A percentile compares a stretch with the other conserved stretches of the same genome.
Evolutionary conservation across 2,329 filamentous ascomycete species (phyloP).

Genomic region (Madurella fahalii): DNA sequence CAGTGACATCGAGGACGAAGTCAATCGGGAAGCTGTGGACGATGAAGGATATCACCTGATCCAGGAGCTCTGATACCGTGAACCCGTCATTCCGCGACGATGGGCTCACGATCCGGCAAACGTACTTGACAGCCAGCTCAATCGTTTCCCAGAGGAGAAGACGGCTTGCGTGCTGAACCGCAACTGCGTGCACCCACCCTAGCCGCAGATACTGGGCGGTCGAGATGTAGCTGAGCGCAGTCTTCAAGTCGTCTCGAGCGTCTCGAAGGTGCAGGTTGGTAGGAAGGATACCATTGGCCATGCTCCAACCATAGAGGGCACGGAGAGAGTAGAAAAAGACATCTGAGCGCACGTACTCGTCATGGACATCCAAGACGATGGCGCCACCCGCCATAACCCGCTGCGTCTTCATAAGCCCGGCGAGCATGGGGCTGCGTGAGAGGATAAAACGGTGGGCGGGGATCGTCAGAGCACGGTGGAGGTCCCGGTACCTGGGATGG

Average conservation of each 20-base stretch:
- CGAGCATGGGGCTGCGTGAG: constrained; percentile 45
- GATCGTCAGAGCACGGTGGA: constrained; percentile 35
- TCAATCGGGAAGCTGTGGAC: constrained; percentile 46
- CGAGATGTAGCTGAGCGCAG: constrained; percentile 24
- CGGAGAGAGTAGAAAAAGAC: constrained; percentile 56
- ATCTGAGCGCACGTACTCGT: constrained; percentile 52
- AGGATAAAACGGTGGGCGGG: constrained; percentile 54
- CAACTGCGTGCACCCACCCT: constrained; percentile 14
- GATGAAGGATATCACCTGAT: constrained; percentile 46
- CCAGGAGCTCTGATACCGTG: constrained; percentile 41
- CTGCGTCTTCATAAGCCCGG: constrained; percentile 29
- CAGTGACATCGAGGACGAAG: constrained; percentile 49
- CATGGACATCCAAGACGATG: constrained; percentile 46
- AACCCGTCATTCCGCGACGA: constrained; percentile 34
- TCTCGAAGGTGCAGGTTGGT: constrained; percentile 20
- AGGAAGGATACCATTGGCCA: constrained; percentile 34
- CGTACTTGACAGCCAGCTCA: constrained; percentile 26
- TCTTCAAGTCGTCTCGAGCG: constrained; percentile 23
- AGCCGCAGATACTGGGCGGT: constrained; percentile 23
- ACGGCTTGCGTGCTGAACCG: constrained; percentile 22
- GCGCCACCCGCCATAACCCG: constrained; percentile 31
- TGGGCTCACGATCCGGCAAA: constrained; percentile 30
- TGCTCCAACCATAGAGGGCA: constrained; percentile 52
- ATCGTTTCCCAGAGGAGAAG: constrained; percentile 30
- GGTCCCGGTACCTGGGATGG: constrained; percentile 17